These are phyloP conservation scores for Trichophyton simii DNA, from an alignment of 2,329 filamentous ascomycete genomes.

Conservation along the genomic window DNA sequence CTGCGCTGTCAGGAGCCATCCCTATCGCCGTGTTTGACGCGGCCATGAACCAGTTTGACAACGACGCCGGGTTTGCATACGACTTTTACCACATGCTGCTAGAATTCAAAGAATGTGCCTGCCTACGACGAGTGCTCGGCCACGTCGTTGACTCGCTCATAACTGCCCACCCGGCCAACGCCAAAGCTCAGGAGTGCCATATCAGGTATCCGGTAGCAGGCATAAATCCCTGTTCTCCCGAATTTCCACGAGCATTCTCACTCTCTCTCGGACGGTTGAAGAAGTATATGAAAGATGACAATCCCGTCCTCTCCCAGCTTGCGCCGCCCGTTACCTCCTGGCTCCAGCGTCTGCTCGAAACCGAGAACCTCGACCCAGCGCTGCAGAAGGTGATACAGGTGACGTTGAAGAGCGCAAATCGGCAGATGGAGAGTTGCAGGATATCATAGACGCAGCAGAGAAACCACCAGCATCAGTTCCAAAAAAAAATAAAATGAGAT, in stretches of 20 bases:
- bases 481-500: neutral
- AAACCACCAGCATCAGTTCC: neutral
- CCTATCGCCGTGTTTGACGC: conserved; percentile 85
- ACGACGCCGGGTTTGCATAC: conserved; percentile 53
- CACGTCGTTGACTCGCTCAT: conserved; percentile 57
- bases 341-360: conserved; percentile 36
- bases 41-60: conserved; percentile 63
- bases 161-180: conserved; percentile 46
- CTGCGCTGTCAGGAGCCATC: conserved; percentile 83
- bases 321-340: conserved; percentile 38
- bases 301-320: conserved; percentile 22
- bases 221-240: conserved; percentile 48
- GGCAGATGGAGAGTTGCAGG: conserved; percentile 8
- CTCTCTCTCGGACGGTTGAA: conserved; percentile 52
- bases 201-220: conserved; percentile 59
- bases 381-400: conserved; percentile 40
- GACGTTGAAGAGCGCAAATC: conserved; percentile 26
- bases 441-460: neutral
- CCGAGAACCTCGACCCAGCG: conserved; percentile 40
- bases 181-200: conserved; percentile 56
- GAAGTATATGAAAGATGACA: conserved; percentile 31
- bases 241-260: conserved; percentile 61
- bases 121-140: conserved; percentile 53
- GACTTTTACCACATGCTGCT: conserved; percentile 71
- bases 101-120: conserved; percentile 54